Conservation (phyloP, 2,329 filamentous ascomycete genomes). For the Aspergillus piperis region DNA sequence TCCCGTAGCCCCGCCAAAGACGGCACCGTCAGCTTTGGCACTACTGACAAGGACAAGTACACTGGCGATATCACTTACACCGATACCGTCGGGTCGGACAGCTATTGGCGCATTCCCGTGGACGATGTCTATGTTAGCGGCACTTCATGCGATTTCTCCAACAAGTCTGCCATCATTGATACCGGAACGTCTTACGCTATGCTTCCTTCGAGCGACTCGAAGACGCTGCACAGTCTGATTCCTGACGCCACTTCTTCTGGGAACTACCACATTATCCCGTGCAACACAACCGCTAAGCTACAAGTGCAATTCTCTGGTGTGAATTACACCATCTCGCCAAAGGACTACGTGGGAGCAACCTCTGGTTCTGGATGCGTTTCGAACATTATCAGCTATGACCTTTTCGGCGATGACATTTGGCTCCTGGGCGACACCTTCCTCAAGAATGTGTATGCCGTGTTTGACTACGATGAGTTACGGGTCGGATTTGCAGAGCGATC, state of each 20-base stretch:
- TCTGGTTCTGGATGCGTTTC: conserved; percentile 55
- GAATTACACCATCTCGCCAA: conserved; percentile 65
- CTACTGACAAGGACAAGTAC: conserved; percentile 66
- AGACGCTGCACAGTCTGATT: conserved; percentile 67
- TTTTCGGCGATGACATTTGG: conserved; percentile 66
- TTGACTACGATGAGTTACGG: conserved; percentile 66
- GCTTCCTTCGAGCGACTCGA: conserved; percentile 67
- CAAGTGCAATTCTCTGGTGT: conserved; percentile 68
- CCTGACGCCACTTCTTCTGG: conserved; percentile 60
- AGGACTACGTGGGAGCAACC: conserved; percentile 66
- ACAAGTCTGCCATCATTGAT: conserved; percentile 71
- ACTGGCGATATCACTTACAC: conserved; percentile 70
- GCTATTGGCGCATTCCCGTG: conserved; percentile 73
- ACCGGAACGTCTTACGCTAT: conserved; percentile 81
- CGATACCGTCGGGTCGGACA: conserved; percentile 50
- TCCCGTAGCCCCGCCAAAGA: conserved; percentile 69
- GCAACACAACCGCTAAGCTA: conserved; percentile 62
- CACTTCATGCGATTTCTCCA: conserved; percentile 54
- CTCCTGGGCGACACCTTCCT: conserved; percentile 83
- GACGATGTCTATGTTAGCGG: conserved; percentile 66
- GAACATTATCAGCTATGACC: conserved; percentile 72
- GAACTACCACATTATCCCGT: conserved; percentile 71
- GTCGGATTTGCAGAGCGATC: conserved; percentile 39
- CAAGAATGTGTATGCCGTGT: conserved; percentile 86
- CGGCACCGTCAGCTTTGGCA: conserved; percentile 77